phyloP scores from a whole-genome alignment of 805 yeast genomes.

The Wickerhamiella sergipiensis region DNA sequence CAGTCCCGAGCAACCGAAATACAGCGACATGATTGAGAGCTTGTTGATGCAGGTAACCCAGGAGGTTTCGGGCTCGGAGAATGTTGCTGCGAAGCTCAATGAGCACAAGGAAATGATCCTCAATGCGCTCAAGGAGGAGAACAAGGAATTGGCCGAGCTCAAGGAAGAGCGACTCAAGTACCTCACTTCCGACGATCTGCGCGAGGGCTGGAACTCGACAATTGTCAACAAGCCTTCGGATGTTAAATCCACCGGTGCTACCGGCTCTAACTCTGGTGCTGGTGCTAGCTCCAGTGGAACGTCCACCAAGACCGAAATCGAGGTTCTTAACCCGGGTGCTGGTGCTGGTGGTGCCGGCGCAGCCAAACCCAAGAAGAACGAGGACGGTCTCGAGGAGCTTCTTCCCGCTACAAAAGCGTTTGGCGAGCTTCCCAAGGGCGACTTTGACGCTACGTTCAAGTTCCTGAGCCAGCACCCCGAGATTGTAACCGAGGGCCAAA shows the following conservation, averaged over 20 bases:
- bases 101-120: conserved; percentile 40
- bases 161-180: conserved; percentile 56
- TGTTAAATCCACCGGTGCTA: background rate
- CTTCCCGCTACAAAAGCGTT: conserved; percentile 54
- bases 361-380: conserved; percentile 11
- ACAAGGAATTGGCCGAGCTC: conserved; percentile 51
- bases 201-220: conserved; percentile 82
- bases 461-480: conserved; percentile 43
- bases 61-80: conserved; percentile 34
- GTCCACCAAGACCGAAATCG: conserved; percentile 18
- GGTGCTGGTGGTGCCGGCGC: background rate
- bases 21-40: conserved; percentile 88
- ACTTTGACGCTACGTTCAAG: conserved; percentile 37
- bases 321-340: conserved; percentile 23
- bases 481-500: conserved; percentile 70
- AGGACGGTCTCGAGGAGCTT: conserved; percentile 24
- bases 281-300: conserved; percentile 20
- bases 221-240: conserved; percentile 45
- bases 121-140: conserved; percentile 52
- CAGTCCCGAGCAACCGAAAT: conserved; percentile 32
- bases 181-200: conserved; percentile 82
- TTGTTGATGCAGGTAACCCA: conserved; percentile 61
- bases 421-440: conserved; percentile 39
- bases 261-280: conserved; percentile 16
- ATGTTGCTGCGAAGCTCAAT: conserved; percentile 27